phyloP scores from a whole-genome alignment of 768 basidiomycete genomes.

The Termitomyces sp. region DNA sequence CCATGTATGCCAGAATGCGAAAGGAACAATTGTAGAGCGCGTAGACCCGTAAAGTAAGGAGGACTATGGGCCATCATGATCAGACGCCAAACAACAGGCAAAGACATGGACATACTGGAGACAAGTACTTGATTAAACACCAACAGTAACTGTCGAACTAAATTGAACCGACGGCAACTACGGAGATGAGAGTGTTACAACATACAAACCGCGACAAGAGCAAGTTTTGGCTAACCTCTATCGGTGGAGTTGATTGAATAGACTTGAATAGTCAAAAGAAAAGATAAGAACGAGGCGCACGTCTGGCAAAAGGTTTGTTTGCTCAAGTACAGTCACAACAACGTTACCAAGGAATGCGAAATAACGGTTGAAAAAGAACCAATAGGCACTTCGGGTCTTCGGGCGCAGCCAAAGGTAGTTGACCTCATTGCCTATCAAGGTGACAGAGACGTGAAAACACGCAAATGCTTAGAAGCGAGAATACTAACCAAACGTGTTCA shows the following conservation, averaged over 20 bases:
- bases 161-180: too few relatives aligned
- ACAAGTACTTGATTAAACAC: conserved; percentile 43
- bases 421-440: conserved; percentile 31
- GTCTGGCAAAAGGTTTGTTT: conserved; percentile 20
- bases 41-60: too few relatives aligned
- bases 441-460: not conserved
- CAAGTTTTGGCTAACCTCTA: too few relatives aligned
- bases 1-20: too few relatives aligned
- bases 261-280: not conserved
- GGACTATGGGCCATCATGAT: conserved; percentile 28
- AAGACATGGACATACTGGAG: conserved; percentile 30
- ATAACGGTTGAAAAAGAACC: conserved; percentile 51
- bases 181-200: not conserved
- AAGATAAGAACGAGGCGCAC: conserved; percentile 15
- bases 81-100: not conserved
- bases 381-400: conserved; percentile 32
- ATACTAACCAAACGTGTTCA: conserved; percentile 29
- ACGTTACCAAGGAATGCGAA: conserved; percentile 38
- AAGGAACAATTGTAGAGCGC: too few relatives aligned
- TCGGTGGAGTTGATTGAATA: not conserved
- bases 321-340: conserved; percentile 24
- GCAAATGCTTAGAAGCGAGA: not conserved
- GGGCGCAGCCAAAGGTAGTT: conserved; percentile 41
- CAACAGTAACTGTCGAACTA: conserved; percentile 38
- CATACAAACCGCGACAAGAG: not conserved